phyloP scores from a whole-genome alignment of 73 alveolate genomes.

The Tetrahymena borealis region DNA sequence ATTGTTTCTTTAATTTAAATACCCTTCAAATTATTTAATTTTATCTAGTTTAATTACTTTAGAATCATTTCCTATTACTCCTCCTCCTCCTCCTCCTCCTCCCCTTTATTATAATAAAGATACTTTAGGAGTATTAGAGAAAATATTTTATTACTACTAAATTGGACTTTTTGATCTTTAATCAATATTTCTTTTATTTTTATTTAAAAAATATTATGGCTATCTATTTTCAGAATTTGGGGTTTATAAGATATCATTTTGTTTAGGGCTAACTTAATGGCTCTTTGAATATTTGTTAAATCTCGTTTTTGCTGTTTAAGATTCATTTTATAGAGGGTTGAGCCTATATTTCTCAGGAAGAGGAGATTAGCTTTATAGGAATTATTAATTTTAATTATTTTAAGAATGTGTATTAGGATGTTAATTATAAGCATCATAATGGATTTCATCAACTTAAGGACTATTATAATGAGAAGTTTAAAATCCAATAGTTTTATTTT shows the following conservation, averaged over 20 bases:
- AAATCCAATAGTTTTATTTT: not conserved
- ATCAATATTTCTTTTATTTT: not conserved
- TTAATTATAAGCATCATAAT: not conserved
- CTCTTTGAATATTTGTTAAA: not conserved
- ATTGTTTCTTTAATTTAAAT: not conserved
- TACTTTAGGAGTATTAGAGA: not conserved
- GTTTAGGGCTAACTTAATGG: not conserved
- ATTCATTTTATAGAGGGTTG: not conserved
- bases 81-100: not conserved
- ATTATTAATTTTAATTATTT: not conserved
- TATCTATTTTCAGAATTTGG: not conserved
- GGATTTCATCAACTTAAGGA: not conserved
- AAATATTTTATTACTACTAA: not conserved
- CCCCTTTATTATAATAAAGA: not conserved
- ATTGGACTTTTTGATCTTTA: not conserved
- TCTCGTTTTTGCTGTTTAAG: not conserved
- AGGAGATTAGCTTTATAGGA: not conserved
- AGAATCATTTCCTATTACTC: not conserved
- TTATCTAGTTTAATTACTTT: not conserved
- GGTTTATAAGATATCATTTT: not conserved
- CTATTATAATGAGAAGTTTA: not conserved
- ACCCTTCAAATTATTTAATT: not conserved
- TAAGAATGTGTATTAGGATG: not conserved
- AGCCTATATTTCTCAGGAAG: not conserved
- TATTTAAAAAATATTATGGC: not conserved